Percentiles rank a stretch among this genome's conserved stretches.
Conservation (phyloP, 83 land plant species). For the Thuja plicata region DNA sequence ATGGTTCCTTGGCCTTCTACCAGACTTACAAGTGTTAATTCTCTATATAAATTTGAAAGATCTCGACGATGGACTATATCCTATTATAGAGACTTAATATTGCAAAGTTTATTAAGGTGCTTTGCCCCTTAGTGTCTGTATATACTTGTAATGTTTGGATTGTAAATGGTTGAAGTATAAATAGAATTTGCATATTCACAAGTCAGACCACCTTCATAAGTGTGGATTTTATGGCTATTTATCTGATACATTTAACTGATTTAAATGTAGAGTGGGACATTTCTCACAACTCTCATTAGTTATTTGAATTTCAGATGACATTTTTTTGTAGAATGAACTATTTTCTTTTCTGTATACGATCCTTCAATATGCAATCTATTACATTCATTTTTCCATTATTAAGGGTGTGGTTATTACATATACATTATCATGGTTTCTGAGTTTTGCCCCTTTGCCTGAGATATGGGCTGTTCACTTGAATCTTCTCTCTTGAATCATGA, state of each 20-base stretch:
- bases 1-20: too few species aligned
- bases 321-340: too few species aligned
- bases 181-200: background rate
- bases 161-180: background rate
- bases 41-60: background rate
- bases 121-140: background rate
- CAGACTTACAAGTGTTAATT: background rate
- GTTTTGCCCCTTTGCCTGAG: too few species aligned
- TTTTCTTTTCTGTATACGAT: too few species aligned
- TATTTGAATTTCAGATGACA: too few species aligned
- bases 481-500: too few species aligned
- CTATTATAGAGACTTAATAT: background rate
- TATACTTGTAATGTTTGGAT: background rate
- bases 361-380: too few species aligned
- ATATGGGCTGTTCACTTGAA: too few species aligned
- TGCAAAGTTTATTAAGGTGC: background rate
- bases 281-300: too few species aligned
- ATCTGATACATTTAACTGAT: background rate
- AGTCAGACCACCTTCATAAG: background rate
- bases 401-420: too few species aligned
- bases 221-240: background rate
- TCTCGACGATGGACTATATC: background rate
- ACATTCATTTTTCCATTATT: too few species aligned
- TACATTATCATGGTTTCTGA: too few species aligned
- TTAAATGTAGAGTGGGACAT: background rate